phyloP scores from a whole-genome alignment of 1,139 yeast species.

The Hyphopichia pseudoburtonii region DNA sequence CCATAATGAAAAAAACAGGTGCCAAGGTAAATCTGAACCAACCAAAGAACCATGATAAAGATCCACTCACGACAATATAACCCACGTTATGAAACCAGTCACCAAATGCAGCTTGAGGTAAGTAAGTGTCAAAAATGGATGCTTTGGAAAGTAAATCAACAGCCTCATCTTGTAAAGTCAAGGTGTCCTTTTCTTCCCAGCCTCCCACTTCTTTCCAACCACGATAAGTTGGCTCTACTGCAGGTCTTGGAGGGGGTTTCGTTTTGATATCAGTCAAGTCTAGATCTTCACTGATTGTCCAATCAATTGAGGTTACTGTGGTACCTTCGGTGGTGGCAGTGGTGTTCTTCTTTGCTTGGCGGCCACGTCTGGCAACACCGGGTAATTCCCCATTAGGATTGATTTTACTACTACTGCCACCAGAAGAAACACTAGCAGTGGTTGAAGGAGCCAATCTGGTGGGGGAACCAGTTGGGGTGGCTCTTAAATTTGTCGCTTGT shows the following conservation, averaged over 20 bases:
- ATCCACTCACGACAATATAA: slow-evolving; percentile 60
- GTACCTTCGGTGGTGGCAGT: slow-evolving; percentile 2
- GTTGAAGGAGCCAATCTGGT: slow-evolving; percentile 2
- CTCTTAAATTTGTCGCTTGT: background rate
- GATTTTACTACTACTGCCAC: background rate
- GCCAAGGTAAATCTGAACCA: slow-evolving; percentile 75
- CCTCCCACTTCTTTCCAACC: slow-evolving; percentile 97
- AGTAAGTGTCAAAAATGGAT: slow-evolving; percentile 66
- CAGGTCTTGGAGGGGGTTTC: slow-evolving; percentile 50
- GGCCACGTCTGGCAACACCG: background rate
- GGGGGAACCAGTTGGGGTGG: slow-evolving; percentile 9
- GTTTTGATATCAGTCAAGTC: slow-evolving; percentile 33
- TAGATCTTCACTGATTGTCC: slow-evolving; percentile 27
- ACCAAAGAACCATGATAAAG: slow-evolving; percentile 78
- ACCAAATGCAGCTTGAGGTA: slow-evolving; percentile 77
- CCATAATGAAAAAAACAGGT: slow-evolving; percentile 71
- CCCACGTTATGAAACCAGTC: slow-evolving; percentile 95
- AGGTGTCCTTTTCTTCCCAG: slow-evolving; percentile 67
- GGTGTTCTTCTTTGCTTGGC: background rate
- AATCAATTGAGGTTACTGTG: slow-evolving; percentile 16
- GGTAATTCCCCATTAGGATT: too few species aligned
- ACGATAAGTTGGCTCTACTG: slow-evolving; percentile 65
- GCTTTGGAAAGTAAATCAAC: slow-evolving; percentile 64
- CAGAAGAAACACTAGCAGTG: too few species aligned
- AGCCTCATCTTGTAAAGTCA: slow-evolving; percentile 69